Conservation (phyloP, 2,329 filamentous ascomycete genomes). For the Pseudonectria buxi region DNA sequence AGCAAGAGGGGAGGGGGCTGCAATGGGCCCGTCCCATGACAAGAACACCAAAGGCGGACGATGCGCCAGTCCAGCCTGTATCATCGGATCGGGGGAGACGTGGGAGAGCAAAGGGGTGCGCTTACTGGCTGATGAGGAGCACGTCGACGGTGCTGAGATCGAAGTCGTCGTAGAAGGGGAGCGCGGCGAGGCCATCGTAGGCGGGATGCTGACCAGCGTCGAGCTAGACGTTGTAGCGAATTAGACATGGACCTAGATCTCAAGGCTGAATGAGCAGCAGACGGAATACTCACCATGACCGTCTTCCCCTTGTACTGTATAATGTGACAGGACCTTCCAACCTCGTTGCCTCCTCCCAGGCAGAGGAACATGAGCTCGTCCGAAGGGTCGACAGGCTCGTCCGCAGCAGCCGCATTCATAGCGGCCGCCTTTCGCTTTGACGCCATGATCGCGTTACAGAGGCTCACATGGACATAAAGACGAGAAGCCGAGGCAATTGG, state of each 20-base stretch:
- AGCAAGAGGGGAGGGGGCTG: slow-evolving; percentile 6
- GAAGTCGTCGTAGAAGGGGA: slow-evolving; percentile 98
- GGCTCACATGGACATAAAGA: slow-evolving; percentile 13
- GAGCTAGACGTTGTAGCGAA: slow-evolving; percentile 49
- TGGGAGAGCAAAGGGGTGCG: slow-evolving; percentile 11
- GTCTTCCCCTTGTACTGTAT: slow-evolving; percentile 99
- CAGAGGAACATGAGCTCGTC: slow-evolving; percentile 94
- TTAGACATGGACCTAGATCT: neutral
- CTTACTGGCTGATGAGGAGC: slow-evolving; percentile 98
- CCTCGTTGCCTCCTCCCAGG: slow-evolving; percentile 92
- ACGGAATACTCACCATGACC: slow-evolving; percentile 66
- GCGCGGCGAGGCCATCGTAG: slow-evolving; percentile 85
- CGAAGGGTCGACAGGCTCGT: slow-evolving; percentile 85
- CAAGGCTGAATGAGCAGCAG: neutral
- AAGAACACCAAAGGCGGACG: slow-evolving; percentile 21
- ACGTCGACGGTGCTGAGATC: slow-evolving; percentile 96
- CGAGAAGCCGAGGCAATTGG: slow-evolving; percentile 10
- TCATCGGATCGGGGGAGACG: slow-evolving; percentile 13
- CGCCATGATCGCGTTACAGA: slow-evolving; percentile 56
- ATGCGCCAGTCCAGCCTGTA: slow-evolving; percentile 23
- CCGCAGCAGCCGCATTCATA: slow-evolving; percentile 58
- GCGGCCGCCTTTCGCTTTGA: slow-evolving; percentile 82
- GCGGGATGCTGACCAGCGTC: slow-evolving; percentile 96
- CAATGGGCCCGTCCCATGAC: slow-evolving; percentile 15
- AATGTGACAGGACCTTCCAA: slow-evolving; percentile 94